These are phyloP conservation scores for Asterophora parasitica DNA, from an alignment of 768 basidiomycete species.

Conservation along the genomic window DNA sequence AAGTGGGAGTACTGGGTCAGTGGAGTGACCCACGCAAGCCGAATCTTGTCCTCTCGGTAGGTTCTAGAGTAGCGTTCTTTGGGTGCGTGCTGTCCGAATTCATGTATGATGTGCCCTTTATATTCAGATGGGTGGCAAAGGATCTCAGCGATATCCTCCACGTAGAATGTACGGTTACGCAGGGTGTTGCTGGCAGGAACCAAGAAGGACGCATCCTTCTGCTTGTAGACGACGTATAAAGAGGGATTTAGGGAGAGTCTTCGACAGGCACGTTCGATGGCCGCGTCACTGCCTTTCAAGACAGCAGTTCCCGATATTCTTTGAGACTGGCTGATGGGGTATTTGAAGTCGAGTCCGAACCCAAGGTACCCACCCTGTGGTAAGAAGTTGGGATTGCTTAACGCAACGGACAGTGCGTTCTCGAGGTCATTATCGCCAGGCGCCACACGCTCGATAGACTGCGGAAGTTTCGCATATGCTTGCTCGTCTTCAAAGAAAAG, in stretches of 20 bases:
- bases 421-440: conserved; percentile 10
- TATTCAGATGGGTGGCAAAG: background rate
- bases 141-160: background rate
- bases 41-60: background rate
- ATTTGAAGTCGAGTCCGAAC: conserved; percentile 35
- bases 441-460: conserved; percentile 4
- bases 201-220: background rate
- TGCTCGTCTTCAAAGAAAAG: conserved; percentile 24
- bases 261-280: conserved; percentile 18
- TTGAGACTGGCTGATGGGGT: conserved; percentile 23
- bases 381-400: conserved; percentile 29
- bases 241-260: background rate
- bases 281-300: conserved; percentile 28
- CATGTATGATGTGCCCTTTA: background rate
- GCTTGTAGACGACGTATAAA: background rate
- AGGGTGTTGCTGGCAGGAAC: background rate
- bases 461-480: background rate
- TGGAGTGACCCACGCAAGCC: conserved; percentile 6
- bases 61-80: too few relatives aligned
- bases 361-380: conserved; percentile 35
- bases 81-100: too few relatives aligned
- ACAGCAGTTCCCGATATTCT: background rate
- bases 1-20: conserved; percentile 2
- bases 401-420: conserved; percentile 19
- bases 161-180: background rate